Percentiles rank a stretch among this genome's conserved stretches.
Evolutionary conservation across 1,284 basidiomycete species (phyloP).

Genomic region (Irpex lacteus): DNA sequence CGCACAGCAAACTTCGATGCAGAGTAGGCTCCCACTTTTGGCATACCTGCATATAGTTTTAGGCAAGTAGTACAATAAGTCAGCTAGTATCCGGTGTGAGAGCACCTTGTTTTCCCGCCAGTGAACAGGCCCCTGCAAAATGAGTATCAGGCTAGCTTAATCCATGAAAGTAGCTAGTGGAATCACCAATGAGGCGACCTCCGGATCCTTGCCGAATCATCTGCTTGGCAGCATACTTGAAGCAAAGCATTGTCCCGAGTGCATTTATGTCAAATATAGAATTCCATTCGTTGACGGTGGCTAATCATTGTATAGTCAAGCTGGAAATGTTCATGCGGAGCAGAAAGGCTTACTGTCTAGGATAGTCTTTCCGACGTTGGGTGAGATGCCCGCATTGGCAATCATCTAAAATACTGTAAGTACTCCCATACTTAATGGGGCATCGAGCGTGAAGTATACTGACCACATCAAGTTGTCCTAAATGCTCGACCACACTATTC

Average conservation of each 20-base stretch:
- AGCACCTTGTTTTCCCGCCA: neutral
- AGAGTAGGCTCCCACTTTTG: conserved; percentile 24
- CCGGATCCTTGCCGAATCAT: conserved; percentile 30
- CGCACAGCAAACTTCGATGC: conserved; percentile 42
- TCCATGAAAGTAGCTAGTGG: neutral
- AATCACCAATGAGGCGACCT: conserved; percentile 25
- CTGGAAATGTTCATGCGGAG: neutral
- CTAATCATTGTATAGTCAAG: neutral
- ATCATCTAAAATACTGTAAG: conserved; percentile 24
- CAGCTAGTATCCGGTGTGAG: neutral
- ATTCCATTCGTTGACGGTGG: neutral
- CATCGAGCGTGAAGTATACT: neutral
- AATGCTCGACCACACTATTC: conserved; percentile 16
- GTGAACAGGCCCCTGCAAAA: neutral
- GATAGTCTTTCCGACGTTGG: conserved; percentile 9
- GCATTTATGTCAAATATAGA: conserved; percentile 24
- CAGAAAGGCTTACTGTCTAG: neutral
- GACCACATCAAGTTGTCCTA: conserved; percentile 22
- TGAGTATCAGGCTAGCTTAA: neutral
- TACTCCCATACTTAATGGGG: too few relatives aligned
- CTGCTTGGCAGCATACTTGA: conserved; percentile 29
- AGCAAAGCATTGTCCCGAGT: conserved; percentile 27
- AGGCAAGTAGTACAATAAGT: too few relatives aligned
- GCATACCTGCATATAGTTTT: neutral
- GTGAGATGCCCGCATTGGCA: conserved; percentile 30